Evolutionary conservation across 1,284 basidiomycete species (phyloP).

Genomic region (Leccinum holopus): DNA sequence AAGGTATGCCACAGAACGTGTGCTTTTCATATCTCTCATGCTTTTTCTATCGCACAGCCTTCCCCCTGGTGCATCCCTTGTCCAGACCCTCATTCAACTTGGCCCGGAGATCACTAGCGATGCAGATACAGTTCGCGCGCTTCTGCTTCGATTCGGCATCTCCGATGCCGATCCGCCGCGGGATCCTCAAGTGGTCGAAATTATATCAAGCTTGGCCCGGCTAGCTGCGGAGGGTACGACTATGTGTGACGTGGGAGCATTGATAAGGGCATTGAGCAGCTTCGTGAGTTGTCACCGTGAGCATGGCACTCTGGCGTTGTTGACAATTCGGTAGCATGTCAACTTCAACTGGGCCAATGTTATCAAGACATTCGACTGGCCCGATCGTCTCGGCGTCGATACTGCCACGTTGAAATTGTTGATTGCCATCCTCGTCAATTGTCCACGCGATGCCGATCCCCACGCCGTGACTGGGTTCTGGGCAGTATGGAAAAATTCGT

Average conservation of each 20-base stretch:
- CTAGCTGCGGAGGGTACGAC: slow-evolving; percentile 67
- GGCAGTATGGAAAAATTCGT: slow-evolving; percentile 80
- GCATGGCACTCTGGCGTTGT: slow-evolving; percentile 10
- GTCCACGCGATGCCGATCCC: slow-evolving; percentile 65
- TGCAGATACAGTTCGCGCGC: slow-evolving; percentile 62
- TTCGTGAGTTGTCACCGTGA: slow-evolving; percentile 50
- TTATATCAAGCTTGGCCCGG: slow-evolving; percentile 62
- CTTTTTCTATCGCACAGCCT: slow-evolving; percentile 45
- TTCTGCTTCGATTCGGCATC: slow-evolving; percentile 71
- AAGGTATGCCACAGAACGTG: slow-evolving; percentile 45
- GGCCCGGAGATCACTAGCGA: slow-evolving; percentile 77
- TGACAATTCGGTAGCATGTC: slow-evolving; percentile 46
- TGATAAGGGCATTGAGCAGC: slow-evolving; percentile 68
- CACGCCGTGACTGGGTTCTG: slow-evolving; percentile 82
- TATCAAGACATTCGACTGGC: slow-evolving; percentile 76
- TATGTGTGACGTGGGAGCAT: slow-evolving; percentile 73
- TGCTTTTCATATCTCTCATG: slow-evolving; percentile 16
- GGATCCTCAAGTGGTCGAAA: slow-evolving; percentile 67
- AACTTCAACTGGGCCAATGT: slow-evolving; percentile 77
- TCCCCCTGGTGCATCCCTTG: slow-evolving; percentile 60
- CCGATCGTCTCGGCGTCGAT: slow-evolving; percentile 77
- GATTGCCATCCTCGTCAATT: slow-evolving; percentile 75
- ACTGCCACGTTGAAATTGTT: slow-evolving; percentile 79
- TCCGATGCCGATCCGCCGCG: slow-evolving; percentile 66
- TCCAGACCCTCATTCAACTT: slow-evolving; percentile 71